These are phyloP conservation scores for Carex arenaria DNA, from an alignment of 202 grass and related monocot genomes.

Conservation along the genomic window DNA sequence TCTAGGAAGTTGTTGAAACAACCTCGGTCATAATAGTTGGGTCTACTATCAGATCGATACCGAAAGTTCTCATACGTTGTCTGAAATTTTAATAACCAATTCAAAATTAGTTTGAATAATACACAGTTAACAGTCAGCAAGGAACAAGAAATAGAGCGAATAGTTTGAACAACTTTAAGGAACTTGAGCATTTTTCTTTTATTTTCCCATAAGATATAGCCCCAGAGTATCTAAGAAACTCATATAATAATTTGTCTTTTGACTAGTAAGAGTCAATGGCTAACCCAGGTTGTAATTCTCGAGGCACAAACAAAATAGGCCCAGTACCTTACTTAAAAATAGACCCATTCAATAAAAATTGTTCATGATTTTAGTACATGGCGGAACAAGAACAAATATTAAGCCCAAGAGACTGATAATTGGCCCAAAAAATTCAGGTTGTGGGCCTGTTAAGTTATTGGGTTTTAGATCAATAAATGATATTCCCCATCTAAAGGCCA, in stretches of 20 bases:
- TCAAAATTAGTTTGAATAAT: background rate
- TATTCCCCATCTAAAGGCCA: background rate
- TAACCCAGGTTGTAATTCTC: background rate
- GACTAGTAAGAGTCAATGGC: background rate
- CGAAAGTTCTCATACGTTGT: slow-evolving; percentile 80
- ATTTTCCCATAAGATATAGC: background rate
- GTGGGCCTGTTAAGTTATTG: background rate
- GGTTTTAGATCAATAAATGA: background rate
- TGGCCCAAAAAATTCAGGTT: background rate
- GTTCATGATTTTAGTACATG: background rate
- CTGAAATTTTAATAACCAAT: slow-evolving; percentile 35
- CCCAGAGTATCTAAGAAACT: background rate
- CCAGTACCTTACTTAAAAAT: background rate
- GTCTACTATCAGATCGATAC: slow-evolving; percentile 45
- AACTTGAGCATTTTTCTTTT: background rate
- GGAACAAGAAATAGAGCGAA: background rate
- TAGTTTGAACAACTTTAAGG: background rate
- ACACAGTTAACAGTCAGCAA: background rate
- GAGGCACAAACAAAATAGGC: background rate
- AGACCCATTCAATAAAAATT: background rate
- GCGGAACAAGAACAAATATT: background rate
- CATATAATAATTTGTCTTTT: background rate
- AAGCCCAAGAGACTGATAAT: background rate
- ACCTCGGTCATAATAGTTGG: slow-evolving; percentile 51
- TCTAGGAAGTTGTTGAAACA: slow-evolving; percentile 65